Evolutionary conservation across 2,329 filamentous ascomycete species (phyloP).

Genomic region (Colletotrichum spaethianum): DNA sequence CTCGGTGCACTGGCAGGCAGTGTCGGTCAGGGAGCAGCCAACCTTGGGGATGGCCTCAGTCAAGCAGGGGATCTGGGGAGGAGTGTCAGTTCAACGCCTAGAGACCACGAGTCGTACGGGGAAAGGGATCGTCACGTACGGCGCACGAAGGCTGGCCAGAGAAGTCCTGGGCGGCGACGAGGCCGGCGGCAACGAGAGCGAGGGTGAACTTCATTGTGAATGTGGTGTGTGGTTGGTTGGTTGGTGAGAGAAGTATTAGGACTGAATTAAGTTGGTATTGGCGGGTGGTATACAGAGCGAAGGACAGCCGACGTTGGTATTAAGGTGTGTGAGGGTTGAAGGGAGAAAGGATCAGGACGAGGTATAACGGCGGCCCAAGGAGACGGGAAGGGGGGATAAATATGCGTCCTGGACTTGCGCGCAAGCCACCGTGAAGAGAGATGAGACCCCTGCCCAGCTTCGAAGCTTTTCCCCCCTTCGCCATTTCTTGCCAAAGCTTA

Average conservation of each 20-base stretch:
- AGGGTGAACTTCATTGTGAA: conserved; percentile 59
- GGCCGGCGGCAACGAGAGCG: conserved; percentile 52
- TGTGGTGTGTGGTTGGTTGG: conserved; percentile 18
- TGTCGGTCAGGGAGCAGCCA: conserved; percentile 55
- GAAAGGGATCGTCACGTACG: conserved; percentile 50
- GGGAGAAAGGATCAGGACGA: neutral
- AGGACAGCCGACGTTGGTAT: conserved; percentile 14
- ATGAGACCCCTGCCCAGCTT: conserved; percentile 33
- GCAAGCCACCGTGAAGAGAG: conserved; percentile 18
- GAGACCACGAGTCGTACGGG: neutral
- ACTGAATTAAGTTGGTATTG: conserved; percentile 3
- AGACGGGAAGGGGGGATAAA: conserved; percentile 36
- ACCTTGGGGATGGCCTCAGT: conserved; percentile 51
- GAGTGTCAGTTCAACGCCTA: neutral
- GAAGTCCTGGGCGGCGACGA: conserved; percentile 57
- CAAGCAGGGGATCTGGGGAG: conserved; percentile 52
- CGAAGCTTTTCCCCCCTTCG: conserved; percentile 11
- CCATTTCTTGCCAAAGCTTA: conserved; percentile 34
- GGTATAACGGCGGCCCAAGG: neutral
- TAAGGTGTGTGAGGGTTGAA: neutral
- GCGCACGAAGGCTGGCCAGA: conserved; percentile 55
- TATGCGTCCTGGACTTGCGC: conserved; percentile 4
- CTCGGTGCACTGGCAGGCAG: conserved; percentile 56
- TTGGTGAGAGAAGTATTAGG: conserved; percentile 17
- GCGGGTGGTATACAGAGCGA: conserved; percentile 12